Evolutionary conservation across 1,139 yeast genomes (phyloP).

Genomic region (Hemisphaericaspora lyxosophila): DNA sequence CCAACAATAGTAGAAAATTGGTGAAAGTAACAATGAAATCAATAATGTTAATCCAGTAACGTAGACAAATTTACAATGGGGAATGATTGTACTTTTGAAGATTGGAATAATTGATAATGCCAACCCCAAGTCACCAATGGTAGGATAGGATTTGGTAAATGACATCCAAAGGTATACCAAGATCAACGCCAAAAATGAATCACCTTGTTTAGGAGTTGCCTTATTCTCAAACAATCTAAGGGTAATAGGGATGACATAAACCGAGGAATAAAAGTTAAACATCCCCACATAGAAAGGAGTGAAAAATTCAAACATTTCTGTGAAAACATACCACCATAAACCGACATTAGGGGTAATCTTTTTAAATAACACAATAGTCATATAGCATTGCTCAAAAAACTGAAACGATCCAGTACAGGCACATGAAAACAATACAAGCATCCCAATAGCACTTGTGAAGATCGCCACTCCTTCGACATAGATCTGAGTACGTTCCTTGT

Average conservation of each 20-base stretch:
- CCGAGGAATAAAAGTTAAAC: conserved; percentile 72
- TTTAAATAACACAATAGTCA: conserved; percentile 57
- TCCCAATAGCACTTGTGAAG: conserved; percentile 25
- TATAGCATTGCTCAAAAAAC: conserved; percentile 63
- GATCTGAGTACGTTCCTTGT: conserved; percentile 13
- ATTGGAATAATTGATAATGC: conserved; percentile 62
- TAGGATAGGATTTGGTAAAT: conserved; percentile 83
- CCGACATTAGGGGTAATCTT: conserved; percentile 86
- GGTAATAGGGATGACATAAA: conserved; percentile 73
- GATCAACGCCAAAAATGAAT: conserved; percentile 68
- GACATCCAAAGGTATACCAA: conserved; percentile 65
- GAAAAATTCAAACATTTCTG: conserved; percentile 91
- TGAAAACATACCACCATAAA: conserved; percentile 97
- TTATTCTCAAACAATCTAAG: conserved; percentile 52
- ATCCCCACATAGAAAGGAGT: conserved; percentile 79
- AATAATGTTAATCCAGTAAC: conserved; percentile 41
- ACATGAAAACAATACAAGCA: conserved; percentile 37
- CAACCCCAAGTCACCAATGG: conserved; percentile 79
- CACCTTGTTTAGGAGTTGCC: conserved; percentile 22
- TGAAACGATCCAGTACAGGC: conserved; percentile 35
- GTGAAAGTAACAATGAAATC: conserved; percentile 55
- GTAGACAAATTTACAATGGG: conserved; percentile 34
- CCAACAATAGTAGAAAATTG: conserved; percentile 93
- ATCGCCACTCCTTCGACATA: conserved; percentile 26
- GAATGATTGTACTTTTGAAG: conserved; percentile 43